Conservation (phyloP, 805 yeast species). For the Saturnispora sanitii region DNA sequence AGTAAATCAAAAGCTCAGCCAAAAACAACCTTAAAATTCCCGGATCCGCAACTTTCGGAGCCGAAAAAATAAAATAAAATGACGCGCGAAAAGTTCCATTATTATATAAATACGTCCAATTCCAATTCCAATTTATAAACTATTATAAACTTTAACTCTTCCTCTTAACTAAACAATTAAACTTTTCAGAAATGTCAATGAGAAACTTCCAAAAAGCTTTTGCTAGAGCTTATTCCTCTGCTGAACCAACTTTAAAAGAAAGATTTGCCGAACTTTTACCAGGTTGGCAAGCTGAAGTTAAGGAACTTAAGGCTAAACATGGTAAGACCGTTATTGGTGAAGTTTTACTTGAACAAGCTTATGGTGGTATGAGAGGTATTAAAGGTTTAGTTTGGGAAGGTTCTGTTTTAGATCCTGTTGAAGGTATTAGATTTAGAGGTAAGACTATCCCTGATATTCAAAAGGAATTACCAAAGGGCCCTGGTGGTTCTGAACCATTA, state of each 20-base stretch:
- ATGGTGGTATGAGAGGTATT: slow-evolving; percentile 89
- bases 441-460: slow-evolving; percentile 73
- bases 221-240: slow-evolving; percentile 30
- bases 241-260: slow-evolving; percentile 68
- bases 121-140: too few relatives aligned
- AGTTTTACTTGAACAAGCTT: slow-evolving; percentile 67
- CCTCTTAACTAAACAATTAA: background rate
- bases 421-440: slow-evolving; percentile 83
- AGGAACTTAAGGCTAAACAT: slow-evolving; percentile 79
- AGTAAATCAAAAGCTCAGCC: too few relatives aligned
- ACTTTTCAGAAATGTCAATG: slow-evolving; percentile 14
- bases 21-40: too few relatives aligned
- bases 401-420: slow-evolving; percentile 73
- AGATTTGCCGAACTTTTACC: slow-evolving; percentile 90
- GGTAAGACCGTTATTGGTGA: slow-evolving; percentile 78
- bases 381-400: slow-evolving; percentile 86
- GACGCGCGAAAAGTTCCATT: too few relatives aligned
- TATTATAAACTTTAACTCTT: background rate
- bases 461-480: slow-evolving; percentile 64
- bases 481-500: slow-evolving; percentile 51
- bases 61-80: background rate
- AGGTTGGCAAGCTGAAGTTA: slow-evolving; percentile 83
- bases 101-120: too few relatives aligned
- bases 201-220: slow-evolving; percentile 26
- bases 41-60: too few relatives aligned